A percentile compares a stretch with the other conserved stretches of the same genome.
phyloP scores from a whole-genome alignment of 2,329 filamentous ascomycete genomes.

The Zasmidium cellare region DNA sequence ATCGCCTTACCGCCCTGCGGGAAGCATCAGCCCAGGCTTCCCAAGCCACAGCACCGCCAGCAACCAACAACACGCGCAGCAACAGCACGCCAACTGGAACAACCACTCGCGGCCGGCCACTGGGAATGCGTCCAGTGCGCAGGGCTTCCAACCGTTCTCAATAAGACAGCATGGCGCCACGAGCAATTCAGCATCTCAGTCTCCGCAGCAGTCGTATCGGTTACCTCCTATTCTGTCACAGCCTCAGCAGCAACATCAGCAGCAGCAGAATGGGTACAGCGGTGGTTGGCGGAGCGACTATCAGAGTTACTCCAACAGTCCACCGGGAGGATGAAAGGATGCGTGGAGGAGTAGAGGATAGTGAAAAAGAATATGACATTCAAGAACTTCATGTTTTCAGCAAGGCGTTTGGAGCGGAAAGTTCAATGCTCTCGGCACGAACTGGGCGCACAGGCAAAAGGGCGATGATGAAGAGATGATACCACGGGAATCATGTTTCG shows the following conservation, averaged over 20 bases:
- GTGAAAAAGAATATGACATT: no score
- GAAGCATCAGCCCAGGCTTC: slow-evolving; percentile 4
- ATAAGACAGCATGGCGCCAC: background rate
- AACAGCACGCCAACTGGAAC: slow-evolving; percentile 2
- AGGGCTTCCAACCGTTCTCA: slow-evolving; percentile 9
- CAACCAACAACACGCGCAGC: background rate
- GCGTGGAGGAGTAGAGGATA: background rate
- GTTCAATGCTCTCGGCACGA: background rate
- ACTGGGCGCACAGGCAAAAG: background rate
- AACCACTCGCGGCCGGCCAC: slow-evolving; percentile 1
- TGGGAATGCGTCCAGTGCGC: background rate
- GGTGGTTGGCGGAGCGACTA: slow-evolving; percentile 8
- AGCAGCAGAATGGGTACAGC: slow-evolving; percentile 1
- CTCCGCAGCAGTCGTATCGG: background rate
- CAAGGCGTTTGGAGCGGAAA: background rate
- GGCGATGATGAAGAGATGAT: background rate
- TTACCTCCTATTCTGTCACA: slow-evolving; percentile 3
- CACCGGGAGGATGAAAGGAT: slow-evolving; percentile 1
- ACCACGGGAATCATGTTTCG: background rate
- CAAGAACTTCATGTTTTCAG: background rate
- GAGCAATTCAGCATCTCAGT: slow-evolving; percentile 2
- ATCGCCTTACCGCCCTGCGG: slow-evolving; percentile 6
- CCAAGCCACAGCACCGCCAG: background rate
- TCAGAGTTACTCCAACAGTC: slow-evolving; percentile 1
- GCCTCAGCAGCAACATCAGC: background rate